Evolutionary conservation across 768 basidiomycete species (phyloP).

Genomic region (Mrakia gelida): DNA sequence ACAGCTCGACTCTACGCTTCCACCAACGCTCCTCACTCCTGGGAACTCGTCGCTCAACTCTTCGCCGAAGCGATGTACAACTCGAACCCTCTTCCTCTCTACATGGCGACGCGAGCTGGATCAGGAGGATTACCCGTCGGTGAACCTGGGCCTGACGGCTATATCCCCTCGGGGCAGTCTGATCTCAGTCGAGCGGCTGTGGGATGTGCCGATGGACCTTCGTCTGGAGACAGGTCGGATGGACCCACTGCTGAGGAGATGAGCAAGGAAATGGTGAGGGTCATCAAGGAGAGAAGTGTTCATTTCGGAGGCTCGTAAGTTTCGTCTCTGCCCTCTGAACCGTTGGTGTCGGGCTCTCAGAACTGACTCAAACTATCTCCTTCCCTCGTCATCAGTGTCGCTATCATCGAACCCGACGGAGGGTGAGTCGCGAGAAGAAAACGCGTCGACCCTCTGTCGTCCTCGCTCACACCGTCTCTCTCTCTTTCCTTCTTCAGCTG

Average conservation of each 20-base stretch:
- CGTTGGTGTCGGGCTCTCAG: neutral
- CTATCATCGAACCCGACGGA: constrained; percentile 17
- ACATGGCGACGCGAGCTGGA: neutral
- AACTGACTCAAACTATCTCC: neutral
- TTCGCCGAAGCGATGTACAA: constrained; percentile 28
- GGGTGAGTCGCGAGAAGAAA: neutral
- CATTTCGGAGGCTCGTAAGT: constrained; percentile 22
- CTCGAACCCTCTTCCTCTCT: constrained; percentile 18
- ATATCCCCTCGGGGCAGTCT: constrained; percentile 21
- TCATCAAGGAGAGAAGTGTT: neutral
- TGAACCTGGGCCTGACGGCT: neutral
- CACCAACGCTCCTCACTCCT: constrained; percentile 24
- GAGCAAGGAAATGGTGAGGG: constrained; percentile 7
- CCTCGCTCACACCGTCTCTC: neutral
- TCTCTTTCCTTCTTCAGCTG: neutral
- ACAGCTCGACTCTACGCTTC: constrained; percentile 26
- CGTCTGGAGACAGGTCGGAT: neutral
- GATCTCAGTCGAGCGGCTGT: constrained; percentile 33
- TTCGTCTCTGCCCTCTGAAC: too few species aligned
- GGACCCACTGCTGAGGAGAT: constrained; percentile 5
- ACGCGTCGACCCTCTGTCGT: too few species aligned
- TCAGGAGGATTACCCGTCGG: neutral
- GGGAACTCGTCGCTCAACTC: constrained; percentile 11
- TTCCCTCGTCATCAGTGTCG: neutral
- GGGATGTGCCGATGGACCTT: constrained; percentile 32